These are phyloP conservation scores for Arthrobotrys sinensis DNA, from an alignment of 2,329 filamentous ascomycete species.

Conservation along the genomic window DNA sequence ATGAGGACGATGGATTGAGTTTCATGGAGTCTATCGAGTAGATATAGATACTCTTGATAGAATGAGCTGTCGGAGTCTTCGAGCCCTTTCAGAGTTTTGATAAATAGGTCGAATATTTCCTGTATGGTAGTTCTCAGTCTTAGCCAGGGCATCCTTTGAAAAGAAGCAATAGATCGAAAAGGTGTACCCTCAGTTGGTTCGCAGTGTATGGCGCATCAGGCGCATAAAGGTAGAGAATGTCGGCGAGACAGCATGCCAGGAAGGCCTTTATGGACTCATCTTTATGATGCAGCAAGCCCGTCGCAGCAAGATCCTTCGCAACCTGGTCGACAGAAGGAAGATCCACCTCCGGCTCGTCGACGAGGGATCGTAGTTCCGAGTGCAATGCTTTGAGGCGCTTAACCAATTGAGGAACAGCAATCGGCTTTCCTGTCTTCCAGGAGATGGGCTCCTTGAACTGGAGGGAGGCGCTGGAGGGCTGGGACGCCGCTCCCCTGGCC, in stretches of 20 bases:
- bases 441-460: constrained; percentile 88
- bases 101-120: constrained; percentile 94
- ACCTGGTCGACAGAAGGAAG: constrained; percentile 86
- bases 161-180: constrained; percentile 7
- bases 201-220: constrained; percentile 94
- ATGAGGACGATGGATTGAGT: constrained; percentile 95
- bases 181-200: constrained; percentile 86
- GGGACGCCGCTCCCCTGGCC: constrained; percentile 59
- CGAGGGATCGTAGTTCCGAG: constrained; percentile 85
- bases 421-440: constrained; percentile 92
- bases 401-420: constrained; percentile 85
- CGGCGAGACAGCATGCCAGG: constrained; percentile 88
- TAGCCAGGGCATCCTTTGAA: constrained; percentile 2
- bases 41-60: constrained; percentile 83
- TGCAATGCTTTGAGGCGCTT: constrained; percentile 84
- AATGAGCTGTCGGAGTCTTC: constrained; percentile 62
- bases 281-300: constrained; percentile 88
- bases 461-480: constrained; percentile 68
- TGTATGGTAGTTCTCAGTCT: constrained; percentile 67
- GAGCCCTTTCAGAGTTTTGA: constrained; percentile 70
- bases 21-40: constrained; percentile 88
- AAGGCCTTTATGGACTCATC: constrained; percentile 94
- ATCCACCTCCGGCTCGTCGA: constrained; percentile 84
- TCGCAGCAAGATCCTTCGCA: constrained; percentile 85
- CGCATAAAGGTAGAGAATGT: constrained; percentile 91